Evolutionary conservation across 345 rosid genomes (phyloP).

Genomic region (Hibiscus tridactylites): DNA sequence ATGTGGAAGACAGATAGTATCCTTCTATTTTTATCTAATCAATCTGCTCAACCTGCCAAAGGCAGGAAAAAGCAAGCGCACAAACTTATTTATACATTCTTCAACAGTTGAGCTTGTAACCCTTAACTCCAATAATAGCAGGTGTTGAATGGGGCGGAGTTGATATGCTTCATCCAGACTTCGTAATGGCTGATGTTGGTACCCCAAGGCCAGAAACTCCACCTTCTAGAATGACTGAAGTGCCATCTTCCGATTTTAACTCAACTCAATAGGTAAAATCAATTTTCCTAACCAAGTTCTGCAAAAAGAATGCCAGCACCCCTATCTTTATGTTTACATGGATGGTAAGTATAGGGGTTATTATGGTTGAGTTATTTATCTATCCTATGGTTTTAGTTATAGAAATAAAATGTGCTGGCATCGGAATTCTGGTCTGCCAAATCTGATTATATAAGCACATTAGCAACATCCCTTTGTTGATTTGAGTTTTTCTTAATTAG

Average conservation of each 20-base stretch:
- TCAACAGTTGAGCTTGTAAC: slow-evolving; percentile 11
- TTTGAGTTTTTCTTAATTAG: background rate
- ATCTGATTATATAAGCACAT: background rate
- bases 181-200: slow-evolving; percentile 46
- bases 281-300: background rate
- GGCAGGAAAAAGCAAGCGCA: background rate
- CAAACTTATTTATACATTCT: background rate
- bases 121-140: slow-evolving; percentile 50
- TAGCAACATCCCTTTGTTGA: background rate
- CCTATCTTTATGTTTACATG: background rate
- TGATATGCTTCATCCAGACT: slow-evolving; percentile 37
- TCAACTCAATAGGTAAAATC: slow-evolving; percentile 30
- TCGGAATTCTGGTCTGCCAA: background rate
- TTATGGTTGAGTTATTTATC: background rate
- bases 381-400: background rate
- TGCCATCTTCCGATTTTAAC: slow-evolving; percentile 29
- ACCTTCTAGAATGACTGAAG: slow-evolving; percentile 34
- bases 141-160: slow-evolving; percentile 53
- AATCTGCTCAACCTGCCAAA: background rate
- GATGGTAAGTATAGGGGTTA: background rate
- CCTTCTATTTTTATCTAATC: slow-evolving; percentile 31
- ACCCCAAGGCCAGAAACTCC: slow-evolving; percentile 47
- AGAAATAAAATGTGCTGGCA: background rate
- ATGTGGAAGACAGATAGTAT: slow-evolving; percentile 91
- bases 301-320: background rate